A percentile compares a stretch with the other conserved stretches of the same genome.
Conservation (phyloP, 306 rosid genomes). For the Cucumis melo region DNA sequence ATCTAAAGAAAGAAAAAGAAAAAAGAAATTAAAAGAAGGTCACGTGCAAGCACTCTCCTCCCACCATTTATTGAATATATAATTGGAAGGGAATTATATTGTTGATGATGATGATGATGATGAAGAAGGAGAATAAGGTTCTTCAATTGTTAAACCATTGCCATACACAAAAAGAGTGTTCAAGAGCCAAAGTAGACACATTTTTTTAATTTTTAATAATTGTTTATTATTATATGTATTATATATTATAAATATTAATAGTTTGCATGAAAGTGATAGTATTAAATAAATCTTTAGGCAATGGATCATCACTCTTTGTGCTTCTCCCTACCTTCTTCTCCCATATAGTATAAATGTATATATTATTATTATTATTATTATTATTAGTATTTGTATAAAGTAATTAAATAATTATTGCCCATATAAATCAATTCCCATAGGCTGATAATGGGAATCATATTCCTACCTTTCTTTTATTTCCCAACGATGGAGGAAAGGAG, state of each 20-base stretch:
- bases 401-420: neutral
- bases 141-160: slow-evolving; percentile 1
- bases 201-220: neutral
- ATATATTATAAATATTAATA: neutral
- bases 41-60: slow-evolving; percentile 15
- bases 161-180: slow-evolving; percentile 1
- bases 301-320: neutral
- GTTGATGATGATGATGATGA: neutral
- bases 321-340: neutral
- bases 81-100: neutral
- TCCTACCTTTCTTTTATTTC: slow-evolving; percentile 4
- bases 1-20: too few species aligned
- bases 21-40: too few species aligned
- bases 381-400: neutral
- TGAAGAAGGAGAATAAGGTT: slow-evolving; percentile 22
- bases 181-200: neutral
- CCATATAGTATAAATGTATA: neutral
- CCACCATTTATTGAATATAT: slow-evolving; percentile 15
- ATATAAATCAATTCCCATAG: neutral
- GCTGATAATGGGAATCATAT: slow-evolving; percentile 12
- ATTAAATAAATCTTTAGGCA: slow-evolving; percentile 5
- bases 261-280: neutral
- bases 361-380: neutral
- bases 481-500: slow-evolving; percentile 13
- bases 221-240: neutral